These are phyloP conservation scores for Dalbergia cochinchinensis DNA, from an alignment of 306 rosid genomes.

Conservation along the genomic window DNA sequence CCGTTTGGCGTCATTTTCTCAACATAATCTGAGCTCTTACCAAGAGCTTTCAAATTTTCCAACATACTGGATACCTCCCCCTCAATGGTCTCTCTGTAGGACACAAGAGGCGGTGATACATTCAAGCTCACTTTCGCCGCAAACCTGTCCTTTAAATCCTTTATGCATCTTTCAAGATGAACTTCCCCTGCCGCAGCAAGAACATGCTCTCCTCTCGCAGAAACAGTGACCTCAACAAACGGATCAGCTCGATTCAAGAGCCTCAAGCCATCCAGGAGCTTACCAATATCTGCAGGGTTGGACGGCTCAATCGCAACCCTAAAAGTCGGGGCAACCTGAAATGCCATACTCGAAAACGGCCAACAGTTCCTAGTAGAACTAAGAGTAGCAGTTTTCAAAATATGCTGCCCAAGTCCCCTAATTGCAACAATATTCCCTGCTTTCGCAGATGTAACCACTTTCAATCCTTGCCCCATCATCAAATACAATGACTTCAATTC, in stretches of 20 bases:
- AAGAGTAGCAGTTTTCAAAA: slow-evolving; percentile 90
- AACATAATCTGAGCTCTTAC: slow-evolving; percentile 65
- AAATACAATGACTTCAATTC: slow-evolving; percentile 74
- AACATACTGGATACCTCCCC: slow-evolving; percentile 65
- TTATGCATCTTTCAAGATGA: slow-evolving; percentile 91
- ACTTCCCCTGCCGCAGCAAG: slow-evolving; percentile 95
- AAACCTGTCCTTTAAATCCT: slow-evolving; percentile 91
- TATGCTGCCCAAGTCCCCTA: slow-evolving; percentile 89
- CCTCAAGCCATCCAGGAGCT: slow-evolving; percentile 76
- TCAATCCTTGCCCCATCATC: slow-evolving; percentile 97
- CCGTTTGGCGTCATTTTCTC: slow-evolving; percentile 81
- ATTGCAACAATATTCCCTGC: slow-evolving; percentile 94
- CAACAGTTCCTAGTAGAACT: slow-evolving; percentile 82
- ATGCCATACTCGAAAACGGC: slow-evolving; percentile 94
- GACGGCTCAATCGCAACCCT: slow-evolving; percentile 94
- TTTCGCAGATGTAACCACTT: slow-evolving; percentile 68
- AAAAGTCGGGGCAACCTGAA: slow-evolving; percentile 83
- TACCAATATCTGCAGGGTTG: slow-evolving; percentile 81
- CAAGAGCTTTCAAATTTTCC: slow-evolving; percentile 67
- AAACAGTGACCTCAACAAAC: slow-evolving; percentile 85
- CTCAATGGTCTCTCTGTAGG: slow-evolving; percentile 85
- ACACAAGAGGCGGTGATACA: slow-evolving; percentile 87
- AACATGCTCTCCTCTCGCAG: slow-evolving; percentile 86
- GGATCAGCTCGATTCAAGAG: slow-evolving; percentile 94
- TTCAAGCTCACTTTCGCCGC: slow-evolving; percentile 84